phyloP scores from a whole-genome alignment of 1,284 basidiomycete species.

The Boletus mariae region DNA sequence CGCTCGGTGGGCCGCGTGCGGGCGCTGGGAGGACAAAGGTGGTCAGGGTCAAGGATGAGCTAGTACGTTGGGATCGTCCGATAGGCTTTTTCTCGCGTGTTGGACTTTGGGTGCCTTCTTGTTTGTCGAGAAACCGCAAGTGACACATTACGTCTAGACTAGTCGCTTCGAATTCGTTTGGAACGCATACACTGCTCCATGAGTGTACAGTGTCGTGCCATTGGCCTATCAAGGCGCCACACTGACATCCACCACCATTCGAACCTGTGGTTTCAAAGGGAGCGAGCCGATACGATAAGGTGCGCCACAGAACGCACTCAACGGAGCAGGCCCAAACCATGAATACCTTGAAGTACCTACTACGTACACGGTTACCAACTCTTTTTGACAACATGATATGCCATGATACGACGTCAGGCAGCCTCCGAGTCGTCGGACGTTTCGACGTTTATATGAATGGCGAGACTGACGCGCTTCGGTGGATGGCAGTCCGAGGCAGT shows the following conservation, averaged over 20 bases:
- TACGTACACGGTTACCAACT: background rate
- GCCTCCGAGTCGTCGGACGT: too few relatives aligned
- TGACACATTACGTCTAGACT: too few relatives aligned
- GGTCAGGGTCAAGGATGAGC: background rate
- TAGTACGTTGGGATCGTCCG: background rate
- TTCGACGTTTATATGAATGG: too few relatives aligned
- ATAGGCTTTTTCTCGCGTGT: background rate
- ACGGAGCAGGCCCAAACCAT: background rate
- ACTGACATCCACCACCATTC: background rate
- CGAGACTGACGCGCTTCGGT: background rate
- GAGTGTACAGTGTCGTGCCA: too few relatives aligned
- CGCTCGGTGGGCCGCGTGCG: background rate
- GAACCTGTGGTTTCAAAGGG: background rate
- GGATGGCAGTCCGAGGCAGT: background rate
- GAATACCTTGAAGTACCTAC: background rate
- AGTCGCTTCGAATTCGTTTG: too few relatives aligned
- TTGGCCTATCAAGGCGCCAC: too few relatives aligned
- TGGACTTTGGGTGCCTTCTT: background rate
- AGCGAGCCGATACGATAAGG: background rate
- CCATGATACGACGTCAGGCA: too few relatives aligned
- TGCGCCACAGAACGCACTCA: background rate
- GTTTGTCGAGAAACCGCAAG: too few relatives aligned
- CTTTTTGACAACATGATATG: background rate
- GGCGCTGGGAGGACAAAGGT: background rate
- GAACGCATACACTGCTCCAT: too few relatives aligned